Evolutionary conservation across 2,329 filamentous ascomycete species (phyloP).

Genomic region (Fusarium lateritium): DNA sequence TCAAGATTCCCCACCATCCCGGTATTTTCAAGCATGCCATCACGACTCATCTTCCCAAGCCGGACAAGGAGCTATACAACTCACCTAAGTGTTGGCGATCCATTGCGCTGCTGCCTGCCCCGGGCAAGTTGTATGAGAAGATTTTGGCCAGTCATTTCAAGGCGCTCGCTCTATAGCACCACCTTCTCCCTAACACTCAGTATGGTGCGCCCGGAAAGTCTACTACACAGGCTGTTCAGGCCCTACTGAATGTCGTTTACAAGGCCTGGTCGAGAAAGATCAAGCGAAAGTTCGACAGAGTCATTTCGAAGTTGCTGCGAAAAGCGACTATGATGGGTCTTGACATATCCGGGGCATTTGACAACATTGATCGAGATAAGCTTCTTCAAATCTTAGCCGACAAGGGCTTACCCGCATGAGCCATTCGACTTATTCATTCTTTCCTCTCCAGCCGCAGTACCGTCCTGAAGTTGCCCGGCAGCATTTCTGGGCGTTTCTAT

Average conservation of each 20-base stretch:
- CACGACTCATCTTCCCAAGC: conserved; percentile 18
- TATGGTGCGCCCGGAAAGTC: conserved; percentile 13
- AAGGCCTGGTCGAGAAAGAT: background rate
- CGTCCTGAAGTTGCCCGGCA: conserved; percentile 4
- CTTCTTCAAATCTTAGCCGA: conserved; percentile 8
- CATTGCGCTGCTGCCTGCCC: conserved; percentile 9
- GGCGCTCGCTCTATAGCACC: background rate
- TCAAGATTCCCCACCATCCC: conserved; percentile 14
- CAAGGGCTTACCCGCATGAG: conserved; percentile 6
- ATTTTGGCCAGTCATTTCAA: conserved; percentile 10
- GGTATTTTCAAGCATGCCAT: conserved; percentile 12
- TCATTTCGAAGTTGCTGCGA: no score
- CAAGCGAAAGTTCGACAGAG: background rate
- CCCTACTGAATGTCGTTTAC: background rate
- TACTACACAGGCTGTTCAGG: conserved; percentile 6
- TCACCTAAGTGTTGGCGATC: conserved; percentile 23
- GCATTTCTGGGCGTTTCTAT: background rate
- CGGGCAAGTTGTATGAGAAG: conserved; percentile 28
- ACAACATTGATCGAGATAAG: background rate
- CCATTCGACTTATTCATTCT: conserved; percentile 4
- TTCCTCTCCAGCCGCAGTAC: conserved; percentile 17
- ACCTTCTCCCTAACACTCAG: conserved; percentile 11
- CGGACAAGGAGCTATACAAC: conserved; percentile 6
- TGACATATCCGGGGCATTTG: conserved; percentile 21
- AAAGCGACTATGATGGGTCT: conserved; percentile 8